Evolutionary conservation across 352 stramenopile genomes (phyloP), one percentile per base, ranked within the genome.

Genomic region (Globisporangium spiculum): DNA sequence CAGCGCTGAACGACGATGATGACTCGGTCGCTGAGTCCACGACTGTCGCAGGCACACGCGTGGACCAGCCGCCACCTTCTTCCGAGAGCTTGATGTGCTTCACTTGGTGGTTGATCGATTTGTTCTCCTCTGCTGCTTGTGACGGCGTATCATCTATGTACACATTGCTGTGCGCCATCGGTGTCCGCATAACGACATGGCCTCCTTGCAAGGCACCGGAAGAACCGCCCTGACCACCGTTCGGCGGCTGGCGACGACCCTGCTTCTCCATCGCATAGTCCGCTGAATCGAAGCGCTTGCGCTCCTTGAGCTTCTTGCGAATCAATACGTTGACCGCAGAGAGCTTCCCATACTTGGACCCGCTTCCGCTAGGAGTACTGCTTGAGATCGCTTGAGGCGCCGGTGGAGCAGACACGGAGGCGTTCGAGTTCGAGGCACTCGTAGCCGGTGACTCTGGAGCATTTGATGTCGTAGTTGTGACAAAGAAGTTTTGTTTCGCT

Each of bases 31-130:
- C 27, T 44, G 62, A n/a, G 61, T 70, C 22, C 5, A 38, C 9
- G 46, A 24, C 36, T 30, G 63, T 30, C 3, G 63, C 22, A 9
- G 56, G 41, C 10, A 65, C 67, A 24, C 69, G 66, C 5, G 61
- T 44, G 3, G 66, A 60, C 72, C 77, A 69, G 34, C 78, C 57
- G 62, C 79, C 61, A 38, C 71, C 18, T 55, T 61, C 30, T 8
- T 85, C 76, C 18, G 86, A 91, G 7, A 94, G 73, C 68, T 93
- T 93, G 50, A 93, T 88, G 63, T 93, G 86, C 74, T 93, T 92
- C 30, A 87, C 77, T 53, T 90, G 81, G 60, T 88, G 81, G n/a
- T 74, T 74, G 60, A 88, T 86, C 9, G 75, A 75, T 41, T 65
- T 60, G 48, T 58, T 58, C 16, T 71, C 68, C 14, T 76, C 63